These are phyloP conservation scores for Fusarium palustre DNA, from an alignment of 2,329 filamentous ascomycete species.

Conservation along the genomic window DNA sequence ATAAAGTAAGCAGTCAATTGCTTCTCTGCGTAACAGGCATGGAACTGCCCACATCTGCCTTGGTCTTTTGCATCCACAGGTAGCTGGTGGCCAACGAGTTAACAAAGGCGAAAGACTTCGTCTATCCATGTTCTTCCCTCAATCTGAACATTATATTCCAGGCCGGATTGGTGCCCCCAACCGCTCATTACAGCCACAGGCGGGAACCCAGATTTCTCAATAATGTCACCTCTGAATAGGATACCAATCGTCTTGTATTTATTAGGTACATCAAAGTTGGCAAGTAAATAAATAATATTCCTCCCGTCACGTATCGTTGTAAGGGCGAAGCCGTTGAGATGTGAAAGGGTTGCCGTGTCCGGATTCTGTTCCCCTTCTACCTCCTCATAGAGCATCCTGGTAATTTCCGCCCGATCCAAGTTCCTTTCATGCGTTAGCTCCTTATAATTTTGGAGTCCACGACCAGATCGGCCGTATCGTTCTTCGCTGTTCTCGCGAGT, in stretches of 20 bases:
- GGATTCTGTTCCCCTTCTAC: too few relatives aligned
- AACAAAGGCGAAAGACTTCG: not conserved
- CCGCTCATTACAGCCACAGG: not conserved
- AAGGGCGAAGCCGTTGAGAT: not conserved
- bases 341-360: too few relatives aligned
- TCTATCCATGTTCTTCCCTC: not conserved
- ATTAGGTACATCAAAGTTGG: not conserved
- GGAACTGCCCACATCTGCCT: not conserved
- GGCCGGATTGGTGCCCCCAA: not conserved
- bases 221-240: not conserved
- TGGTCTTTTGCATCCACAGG: not conserved
- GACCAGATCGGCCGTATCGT: too few relatives aligned
- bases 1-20: not conserved
- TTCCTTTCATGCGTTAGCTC: too few relatives aligned
- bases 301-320: not conserved
- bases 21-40: not conserved
- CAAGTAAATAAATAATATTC: not conserved
- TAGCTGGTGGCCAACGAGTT: not conserved
- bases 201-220: not conserved
- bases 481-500: too few relatives aligned
- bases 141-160: not conserved
- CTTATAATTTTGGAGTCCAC: too few relatives aligned
- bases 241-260: not conserved
- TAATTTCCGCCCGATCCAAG: too few relatives aligned
- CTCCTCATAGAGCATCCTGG: too few relatives aligned